Evolutionary conservation across 2,329 filamentous ascomycete genomes (phyloP).

Genomic region (Fusarium napiforme): DNA sequence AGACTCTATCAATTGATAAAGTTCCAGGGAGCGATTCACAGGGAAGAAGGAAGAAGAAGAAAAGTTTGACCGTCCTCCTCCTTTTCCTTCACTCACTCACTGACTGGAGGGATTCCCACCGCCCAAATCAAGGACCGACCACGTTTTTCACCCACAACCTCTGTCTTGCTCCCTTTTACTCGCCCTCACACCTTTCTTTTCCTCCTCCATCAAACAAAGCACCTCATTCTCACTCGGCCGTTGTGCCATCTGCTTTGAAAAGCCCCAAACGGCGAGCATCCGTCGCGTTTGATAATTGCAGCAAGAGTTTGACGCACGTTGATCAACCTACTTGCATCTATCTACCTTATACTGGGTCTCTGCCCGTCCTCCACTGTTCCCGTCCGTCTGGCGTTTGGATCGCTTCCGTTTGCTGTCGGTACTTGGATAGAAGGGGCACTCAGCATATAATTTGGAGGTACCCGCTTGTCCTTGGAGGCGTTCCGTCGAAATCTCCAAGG

Average conservation of each 20-base stretch:
- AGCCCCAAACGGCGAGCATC: background rate
- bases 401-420: constrained; percentile 31
- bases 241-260: constrained; percentile 7
- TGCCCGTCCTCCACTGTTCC: constrained; percentile 31
- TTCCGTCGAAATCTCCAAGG: constrained; percentile 16
- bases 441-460: constrained; percentile 33
- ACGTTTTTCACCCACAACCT: constrained; percentile 38
- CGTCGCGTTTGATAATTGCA: constrained; percentile 3
- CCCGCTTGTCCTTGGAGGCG: constrained; percentile 16
- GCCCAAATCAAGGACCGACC: constrained; percentile 36
- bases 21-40: constrained; percentile 8
- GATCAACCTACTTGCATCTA: background rate
- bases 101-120: constrained; percentile 24
- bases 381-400: constrained; percentile 29
- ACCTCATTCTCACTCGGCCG: constrained; percentile 21
- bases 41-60: constrained; percentile 22
- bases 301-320: constrained; percentile 3
- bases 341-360: constrained; percentile 18
- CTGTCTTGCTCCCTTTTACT: constrained; percentile 35
- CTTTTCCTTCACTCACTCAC: background rate
- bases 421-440: constrained; percentile 20
- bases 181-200: constrained; percentile 22
- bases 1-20: background rate
- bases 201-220: constrained; percentile 9
- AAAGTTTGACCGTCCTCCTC: constrained; percentile 33